Conservation (phyloP, 1,284 basidiomycete species). For the Puccinia polysora region DNA sequence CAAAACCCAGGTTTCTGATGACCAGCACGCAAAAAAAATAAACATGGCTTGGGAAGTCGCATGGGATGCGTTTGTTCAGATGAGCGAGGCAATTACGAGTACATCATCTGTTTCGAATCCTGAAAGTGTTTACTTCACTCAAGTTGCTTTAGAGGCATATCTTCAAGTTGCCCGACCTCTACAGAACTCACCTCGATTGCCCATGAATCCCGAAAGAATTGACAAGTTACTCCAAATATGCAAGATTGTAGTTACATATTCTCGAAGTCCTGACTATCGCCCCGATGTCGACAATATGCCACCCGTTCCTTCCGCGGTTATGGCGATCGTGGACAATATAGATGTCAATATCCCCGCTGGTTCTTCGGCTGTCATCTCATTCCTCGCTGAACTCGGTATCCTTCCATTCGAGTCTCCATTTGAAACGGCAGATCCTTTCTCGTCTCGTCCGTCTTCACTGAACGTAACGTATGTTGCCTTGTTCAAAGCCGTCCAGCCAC, state of each 20-base stretch:
- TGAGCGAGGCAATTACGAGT: constrained; percentile 44
- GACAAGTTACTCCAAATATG: constrained; percentile 69
- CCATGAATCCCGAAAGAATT: constrained; percentile 65
- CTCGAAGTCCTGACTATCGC: constrained; percentile 74
- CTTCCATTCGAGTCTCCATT: constrained; percentile 77
- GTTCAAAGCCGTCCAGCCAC: constrained; percentile 78
- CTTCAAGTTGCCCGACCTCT: constrained; percentile 63
- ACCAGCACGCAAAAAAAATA: constrained; percentile 47
- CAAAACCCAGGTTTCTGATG: constrained; percentile 47
- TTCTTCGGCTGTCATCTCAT: constrained; percentile 69
- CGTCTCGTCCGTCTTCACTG: constrained; percentile 56
- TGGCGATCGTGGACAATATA: constrained; percentile 66
- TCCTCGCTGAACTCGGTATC: constrained; percentile 77
- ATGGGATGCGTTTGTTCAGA: constrained; percentile 42
- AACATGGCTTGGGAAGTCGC: constrained; percentile 9
- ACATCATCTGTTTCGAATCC: constrained; percentile 51
- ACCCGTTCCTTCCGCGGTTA: constrained; percentile 69
- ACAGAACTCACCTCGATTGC: constrained; percentile 52
- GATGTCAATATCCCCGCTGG: constrained; percentile 63
- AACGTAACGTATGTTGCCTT: constrained; percentile 80
- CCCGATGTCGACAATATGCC: constrained; percentile 78
- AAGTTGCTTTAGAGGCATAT: constrained; percentile 76
- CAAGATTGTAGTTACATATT: constrained; percentile 75
- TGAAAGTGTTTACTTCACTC: constrained; percentile 61
- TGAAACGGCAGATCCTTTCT: constrained; percentile 56